Evolutionary conservation across 2,329 filamentous ascomycete genomes (phyloP), one percentile per base, ranked within the genome.

Genomic region (Grosmannia huntii): DNA sequence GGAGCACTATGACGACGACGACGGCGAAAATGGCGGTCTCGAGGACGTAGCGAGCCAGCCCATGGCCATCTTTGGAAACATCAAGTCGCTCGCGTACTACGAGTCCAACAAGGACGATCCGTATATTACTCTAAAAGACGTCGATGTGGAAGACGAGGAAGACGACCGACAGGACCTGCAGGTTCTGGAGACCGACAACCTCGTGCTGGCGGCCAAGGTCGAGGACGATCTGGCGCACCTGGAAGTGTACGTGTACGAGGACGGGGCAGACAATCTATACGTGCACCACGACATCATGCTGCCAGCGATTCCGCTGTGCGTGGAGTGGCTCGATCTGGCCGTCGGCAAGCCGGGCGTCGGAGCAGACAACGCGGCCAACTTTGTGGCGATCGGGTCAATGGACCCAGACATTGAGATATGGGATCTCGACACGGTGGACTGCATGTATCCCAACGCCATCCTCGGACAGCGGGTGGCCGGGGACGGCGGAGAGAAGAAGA

Each of bases 201-300:
- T 99, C 60, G 80, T 99, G 38, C 77, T 99, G 53, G 89, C 92
- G 12, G 91, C 90, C 63, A 92, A 96, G 74, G 86, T 97, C 56
- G 94, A 99, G 72, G 94, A 99, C 66, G 94, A 99, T 70, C 85
- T 99, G 61, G 92, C 94, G 21, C 92, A 97, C 72, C 78, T 99
- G 28, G 94, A 99, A 71, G 87, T 97, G 23, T 96, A 97, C 68
- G 90, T 99, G 31, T 99, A 97, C 73, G 94, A 99, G 72, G 94
- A 97, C 66, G 84, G 84, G 62, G 88, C 86, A 51, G 94, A 97
- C 73, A 99, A 99, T 70, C 85, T 99, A 61, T 99, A 99, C 71
- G 92, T 99, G 27, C 94, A 99, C 75, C 94, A 99, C 80, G 94
- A 99, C 72, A 95, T 99, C 66, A 97, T 99, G 92, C 81, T 99